Evolutionary conservation across 192 early-diverging fungal species (phyloP), one percentile per base, ranked within the genome.

Genomic region (Coemansia sp.): DNA sequence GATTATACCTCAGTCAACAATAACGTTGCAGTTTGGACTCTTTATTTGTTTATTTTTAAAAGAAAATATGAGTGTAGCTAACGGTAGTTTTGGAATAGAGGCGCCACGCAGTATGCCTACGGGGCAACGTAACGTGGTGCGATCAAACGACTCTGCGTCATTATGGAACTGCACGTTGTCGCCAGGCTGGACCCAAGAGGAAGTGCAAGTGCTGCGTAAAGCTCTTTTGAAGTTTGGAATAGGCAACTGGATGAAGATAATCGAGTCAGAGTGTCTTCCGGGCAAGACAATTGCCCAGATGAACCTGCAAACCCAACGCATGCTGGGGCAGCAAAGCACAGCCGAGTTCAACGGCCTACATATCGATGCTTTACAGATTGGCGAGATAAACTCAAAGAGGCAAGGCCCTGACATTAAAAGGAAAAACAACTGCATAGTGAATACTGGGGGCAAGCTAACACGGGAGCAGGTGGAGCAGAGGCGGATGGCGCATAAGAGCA

Each of bases 281-380:
- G 94, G 93, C 40, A 97, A 97, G 59, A 96, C 92, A n/a, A 94
- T 91, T 53, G 92, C 94, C 7, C 94, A 97, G 74, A 91, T 96
- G 88, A 96, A 97, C 78, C 67, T 97, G 36, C 94, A 97, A 59
- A 85, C 89, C 15, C 94, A 97, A 67, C 80, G 94, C 30, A 84
- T 97, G 82, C 82, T 97, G 1, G 94, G 94, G 0, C 94, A 97
- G 65, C 94, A 97, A 63, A 92, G 90, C 75, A 95, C 91, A 5
- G 93, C 89, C 53, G 94, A 97, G 71, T 97, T 97, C 70, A 89
- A 88, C 26, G 85, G 90, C 31, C 78, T 97, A 39, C 94, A 97
- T 66, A 87, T 97, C 10, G 93, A 97, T 59, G 87, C 89, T 15
- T 68, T 87, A 15, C 84, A 86, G 3, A 86, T 97, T 62, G 94